phyloP scores from a whole-genome alignment of 257 asterid genomes.

The Voacanga thouarsii region DNA sequence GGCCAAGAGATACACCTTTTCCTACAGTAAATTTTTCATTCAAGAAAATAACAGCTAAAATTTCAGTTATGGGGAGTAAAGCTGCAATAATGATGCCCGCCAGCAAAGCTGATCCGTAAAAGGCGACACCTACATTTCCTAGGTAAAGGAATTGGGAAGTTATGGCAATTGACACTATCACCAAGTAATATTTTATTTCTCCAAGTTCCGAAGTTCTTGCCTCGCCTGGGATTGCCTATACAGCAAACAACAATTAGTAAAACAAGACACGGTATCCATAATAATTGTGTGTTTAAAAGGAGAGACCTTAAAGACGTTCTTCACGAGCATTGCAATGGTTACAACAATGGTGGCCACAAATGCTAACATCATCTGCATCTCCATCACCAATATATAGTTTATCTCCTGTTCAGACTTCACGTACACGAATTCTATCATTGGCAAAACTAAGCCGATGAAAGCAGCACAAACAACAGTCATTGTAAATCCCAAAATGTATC shows the following conservation, averaged over 20 bases:
- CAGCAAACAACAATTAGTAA: no score
- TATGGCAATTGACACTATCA: no score
- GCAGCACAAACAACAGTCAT: conserved; percentile 5
- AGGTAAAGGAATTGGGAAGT: no score
- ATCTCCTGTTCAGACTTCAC: conserved; percentile 1
- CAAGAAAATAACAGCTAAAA: no score
- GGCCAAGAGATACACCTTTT: no score
- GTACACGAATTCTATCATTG: conserved; percentile 5
- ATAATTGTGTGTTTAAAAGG: background rate
- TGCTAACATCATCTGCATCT: conserved; percentile 12
- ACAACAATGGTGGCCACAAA: conserved; percentile 7
- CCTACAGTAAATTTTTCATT: no score
- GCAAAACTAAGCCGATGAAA: conserved; percentile 8
- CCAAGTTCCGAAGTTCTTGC: conserved; percentile 10
- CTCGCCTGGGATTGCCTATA: background rate
- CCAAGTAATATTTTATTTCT: no score
- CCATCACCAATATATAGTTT: conserved; percentile 10
- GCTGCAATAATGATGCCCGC: no score
- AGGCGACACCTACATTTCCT: no score
- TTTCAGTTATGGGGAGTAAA: no score
- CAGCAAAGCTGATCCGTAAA: no score
- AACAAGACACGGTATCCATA: no score
- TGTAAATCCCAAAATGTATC: conserved; percentile 3
- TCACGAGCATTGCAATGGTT: conserved; percentile 9
- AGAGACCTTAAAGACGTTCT: conserved; percentile 11